Conservation (phyloP, 2,329 filamentous ascomycete genomes). For the Curvularia spicifera region DNA sequence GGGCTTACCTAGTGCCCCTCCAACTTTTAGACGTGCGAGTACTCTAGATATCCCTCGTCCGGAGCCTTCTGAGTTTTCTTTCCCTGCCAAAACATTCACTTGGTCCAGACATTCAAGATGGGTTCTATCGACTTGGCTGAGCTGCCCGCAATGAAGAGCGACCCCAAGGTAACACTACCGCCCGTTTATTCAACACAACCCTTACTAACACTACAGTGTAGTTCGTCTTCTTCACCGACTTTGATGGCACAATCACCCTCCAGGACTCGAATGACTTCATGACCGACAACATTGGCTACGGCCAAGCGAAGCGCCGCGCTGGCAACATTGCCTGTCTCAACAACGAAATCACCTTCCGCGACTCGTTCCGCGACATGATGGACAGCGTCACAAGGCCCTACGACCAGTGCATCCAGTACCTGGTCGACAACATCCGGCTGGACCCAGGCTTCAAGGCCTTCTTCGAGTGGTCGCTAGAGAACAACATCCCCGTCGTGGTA, state of each 20-base stretch:
- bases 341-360: conserved; percentile 73
- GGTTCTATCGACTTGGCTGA: conserved; percentile 44
- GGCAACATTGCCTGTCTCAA: conserved; percentile 80
- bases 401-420: conserved; percentile 77
- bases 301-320: conserved; percentile 70
- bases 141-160: conserved; percentile 57
- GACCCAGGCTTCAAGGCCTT: conserved; percentile 90
- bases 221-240: conserved; percentile 98
- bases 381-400: conserved; percentile 83
- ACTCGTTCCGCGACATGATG: conserved; percentile 91
- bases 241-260: conserved; percentile 92
- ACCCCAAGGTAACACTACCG: conserved; percentile 61
- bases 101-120: conserved; percentile 33
- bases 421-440: conserved; percentile 82
- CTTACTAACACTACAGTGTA: conserved; percentile 45
- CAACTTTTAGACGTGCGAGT: neutral
- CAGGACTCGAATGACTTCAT: conserved; percentile 73
- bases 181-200: neutral
- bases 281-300: conserved; percentile 92
- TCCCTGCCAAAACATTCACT: neutral
- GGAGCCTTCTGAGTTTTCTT: conserved; percentile 6
- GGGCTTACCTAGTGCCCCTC: conserved; percentile 26
- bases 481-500: conserved; percentile 91
- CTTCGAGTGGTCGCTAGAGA: conserved; percentile 77
- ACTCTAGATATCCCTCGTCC: neutral